Base-by-base conservation (phyloP, 768 basidiomycete genomes). In the Agaricus bisporus region DNA sequence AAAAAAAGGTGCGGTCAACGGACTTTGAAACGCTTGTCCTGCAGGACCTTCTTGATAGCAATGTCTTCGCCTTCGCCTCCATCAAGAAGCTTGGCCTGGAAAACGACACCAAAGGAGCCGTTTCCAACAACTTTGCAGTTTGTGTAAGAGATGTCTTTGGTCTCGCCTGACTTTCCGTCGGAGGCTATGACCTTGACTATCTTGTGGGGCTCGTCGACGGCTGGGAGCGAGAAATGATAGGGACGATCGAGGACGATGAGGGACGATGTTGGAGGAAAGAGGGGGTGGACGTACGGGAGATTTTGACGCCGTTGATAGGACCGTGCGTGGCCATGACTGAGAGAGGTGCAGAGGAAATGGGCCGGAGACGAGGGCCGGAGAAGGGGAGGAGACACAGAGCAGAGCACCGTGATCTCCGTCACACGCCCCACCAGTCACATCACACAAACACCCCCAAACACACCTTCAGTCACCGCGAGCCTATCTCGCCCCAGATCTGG, bases 21-120 rank as follows among this genome's bases (percentile, higher is more conserved):
- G 57, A 95, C 95, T 91, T 99, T 99, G 88, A 99, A 99, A 61
- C 97, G 85, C 80, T 99, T 99, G 76, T 99, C 97, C 78, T 99
- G 97, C 58, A 99, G 73, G 48, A 99, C 97, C 78, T 98, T 98
- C 91, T 99, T 99, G 81, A 99, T 99, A 47, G 97, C 97, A 65
- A 99, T 97, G 61, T 98, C 93, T 55, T 88, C 88, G 17, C 74
- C 75, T 32, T 80, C 81, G 64, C 82, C 81, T 41, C 77, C 77
- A 12, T 77, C 76, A 47, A 94, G 76, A 51, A 98, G 83, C 71
- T 85, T 92, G 55, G 95, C 95, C 60, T 94, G 91, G 70, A 95
- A 98, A 59, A 99, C 97, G 69, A 99, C 95, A 61, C 97, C 97
- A 64, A 99, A 99, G 55, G 93, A 95, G 70, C 97, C 97, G 66